Evolutionary conservation across 2,329 filamentous ascomycete genomes (phyloP), one percentile per base, ranked within the genome.

Genomic region (Penicillium decumbens): DNA sequence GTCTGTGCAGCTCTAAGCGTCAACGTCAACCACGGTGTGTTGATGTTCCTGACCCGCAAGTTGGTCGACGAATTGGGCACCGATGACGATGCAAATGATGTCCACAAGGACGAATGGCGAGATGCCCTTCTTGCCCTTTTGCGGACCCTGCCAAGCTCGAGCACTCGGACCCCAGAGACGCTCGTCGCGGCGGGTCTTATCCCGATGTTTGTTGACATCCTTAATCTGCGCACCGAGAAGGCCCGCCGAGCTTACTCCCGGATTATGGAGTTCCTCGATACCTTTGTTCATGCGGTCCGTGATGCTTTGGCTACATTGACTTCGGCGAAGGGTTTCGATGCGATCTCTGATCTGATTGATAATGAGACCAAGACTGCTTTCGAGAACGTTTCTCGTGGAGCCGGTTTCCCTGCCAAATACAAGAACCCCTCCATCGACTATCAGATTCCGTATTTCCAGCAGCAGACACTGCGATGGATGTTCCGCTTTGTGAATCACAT

Each of bases 401-500:
- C 83, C 48, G 89, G 89, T 10, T 89, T 93, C 54, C 81, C 82
- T 6, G 70, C 77, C 9, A 76, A 84, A 43, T 89, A 87, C 69
- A 84, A 83, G 61, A 95, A 90, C 8, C 84, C 86, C 48, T 80
- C 87, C 24, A 89, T 95, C 39, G 95, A 99, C 71, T 99, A 96
- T 66, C 81, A 89, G 62, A 90, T 97, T 45, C 89, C 91, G 0
- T 96, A 89, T 67, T 89, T 90, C 66, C 87, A 95, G 59, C 93
- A 97, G 66, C 89, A 95, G 68, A 92, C 89, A 15, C 77, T 98
- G 27, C 91, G 95, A 64, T 95, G 89, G 83, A 77, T 96, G 39
- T 86, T 98, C 69, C 96, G 95, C 69, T 95, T 97, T 65, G 87
- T 95, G 55, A 91, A 95, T 60, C 91, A 97, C 67, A 86, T 97